These are phyloP conservation scores for Lentinus tigrinus DNA, from an alignment of 768 basidiomycete genomes.

Conservation along the genomic window DNA sequence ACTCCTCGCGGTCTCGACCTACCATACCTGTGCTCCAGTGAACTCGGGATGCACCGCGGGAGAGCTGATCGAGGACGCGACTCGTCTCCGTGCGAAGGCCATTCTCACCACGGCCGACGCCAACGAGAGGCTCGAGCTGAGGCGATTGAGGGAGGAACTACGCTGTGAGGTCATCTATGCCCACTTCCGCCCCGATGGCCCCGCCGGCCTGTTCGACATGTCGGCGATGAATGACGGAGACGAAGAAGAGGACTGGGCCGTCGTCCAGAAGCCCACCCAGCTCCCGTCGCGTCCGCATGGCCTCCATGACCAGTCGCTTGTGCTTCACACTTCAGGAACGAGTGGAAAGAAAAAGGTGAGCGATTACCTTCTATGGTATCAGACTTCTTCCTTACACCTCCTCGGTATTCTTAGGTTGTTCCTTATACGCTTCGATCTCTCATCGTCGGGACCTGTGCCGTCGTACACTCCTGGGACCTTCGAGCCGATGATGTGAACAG, in stretches of 20 bases:
- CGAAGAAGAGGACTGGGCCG: slow-evolving; percentile 13
- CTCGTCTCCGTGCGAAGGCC: slow-evolving; percentile 38
- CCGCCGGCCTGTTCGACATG: slow-evolving; percentile 42
- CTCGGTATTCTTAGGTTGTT: slow-evolving; percentile 30
- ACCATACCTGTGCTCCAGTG: slow-evolving; percentile 48
- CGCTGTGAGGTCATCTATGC: slow-evolving; percentile 41
- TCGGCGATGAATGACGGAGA: slow-evolving; percentile 24
- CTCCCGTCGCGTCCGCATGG: slow-evolving; percentile 35
- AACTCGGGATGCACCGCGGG: slow-evolving; percentile 45
- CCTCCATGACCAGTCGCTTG: slow-evolving; percentile 48
- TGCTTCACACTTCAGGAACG: slow-evolving; percentile 62
- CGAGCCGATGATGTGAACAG: slow-evolving; percentile 44
- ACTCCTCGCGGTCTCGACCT: slow-evolving; percentile 40
- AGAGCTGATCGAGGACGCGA: slow-evolving; percentile 44
- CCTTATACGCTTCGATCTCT: slow-evolving; percentile 43
- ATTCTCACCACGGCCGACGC: slow-evolving; percentile 43
- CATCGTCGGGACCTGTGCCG: slow-evolving; percentile 45
- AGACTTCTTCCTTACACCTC: neutral
- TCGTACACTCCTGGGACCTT: slow-evolving; percentile 44
- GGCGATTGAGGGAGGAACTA: slow-evolving; percentile 32
- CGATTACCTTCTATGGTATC: neutral
- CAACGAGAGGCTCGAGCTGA: slow-evolving; percentile 38
- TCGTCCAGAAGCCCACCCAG: slow-evolving; percentile 1
- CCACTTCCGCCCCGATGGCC: slow-evolving; percentile 32
- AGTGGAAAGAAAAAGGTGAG: slow-evolving; percentile 47